Base-by-base conservation (phyloP, 1,284 basidiomycete species). In the Cutaneotrichosporon dermatis region DNA sequence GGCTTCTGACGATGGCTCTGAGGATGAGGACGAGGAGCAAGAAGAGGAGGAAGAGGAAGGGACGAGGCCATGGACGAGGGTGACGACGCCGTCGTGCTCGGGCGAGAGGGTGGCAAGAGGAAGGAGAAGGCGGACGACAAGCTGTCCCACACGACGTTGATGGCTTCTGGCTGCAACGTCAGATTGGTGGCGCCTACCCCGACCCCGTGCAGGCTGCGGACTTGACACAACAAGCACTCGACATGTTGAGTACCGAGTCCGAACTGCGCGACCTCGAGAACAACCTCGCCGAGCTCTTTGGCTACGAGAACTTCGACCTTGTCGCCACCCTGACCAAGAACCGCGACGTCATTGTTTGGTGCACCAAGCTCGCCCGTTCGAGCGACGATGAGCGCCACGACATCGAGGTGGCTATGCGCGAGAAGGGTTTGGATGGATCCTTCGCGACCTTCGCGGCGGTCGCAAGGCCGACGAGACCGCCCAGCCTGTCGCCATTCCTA, bases 141-240 rank as follows among this genome's bases (percentile, higher is more conserved):
- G 70, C 85, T 99, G 48, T 88, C 90, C 92, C 93, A 0, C 92
- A 95, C 68, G 84, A 89, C 51, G 87, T 99, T 68, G 95, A 99
- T 75, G 94, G 87, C 39, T 99, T 97, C 84, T 99, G 94, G 93
- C 90, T 99, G 0, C 96, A 99, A 74, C 87, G 95, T 4, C 89
- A 95, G 61, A 87, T 99, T 60, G 86, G 90, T 0, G 86, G 90
- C 71, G 84, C 92, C 40, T 98, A 97, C 73, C 84, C 92, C 4
- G 96, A 99, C 75, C 92, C 93, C 1, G 88, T 95, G 68, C 95
- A 94, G 37, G 90, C 93, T 1, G 88, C 92, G 61, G 90, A 93
- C 76, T 95, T 99, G 74, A 90, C 96, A 0, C 80, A 88, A 1
- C 81, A 87, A 10, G 92, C 95, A 0, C 86, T 99, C 59, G 85